Conservation (phyloP, 805 yeast genomes). For the Spathaspora hagerdaliae region DNA sequence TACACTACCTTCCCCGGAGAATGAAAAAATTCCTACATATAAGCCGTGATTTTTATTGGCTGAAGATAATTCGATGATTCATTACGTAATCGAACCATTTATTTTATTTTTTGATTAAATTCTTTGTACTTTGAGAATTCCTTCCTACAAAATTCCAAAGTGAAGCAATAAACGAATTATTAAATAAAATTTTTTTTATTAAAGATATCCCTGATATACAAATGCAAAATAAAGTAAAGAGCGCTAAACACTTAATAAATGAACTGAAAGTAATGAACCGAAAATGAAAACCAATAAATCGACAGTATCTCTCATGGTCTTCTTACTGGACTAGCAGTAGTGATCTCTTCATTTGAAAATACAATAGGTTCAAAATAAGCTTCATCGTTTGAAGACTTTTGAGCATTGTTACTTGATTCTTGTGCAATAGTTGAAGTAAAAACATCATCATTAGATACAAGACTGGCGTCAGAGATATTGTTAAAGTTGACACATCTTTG, state of each 20-base stretch:
- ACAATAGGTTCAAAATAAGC: constrained; percentile 35
- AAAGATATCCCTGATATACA: background rate
- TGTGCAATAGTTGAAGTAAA: background rate
- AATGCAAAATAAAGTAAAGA: too few species aligned
- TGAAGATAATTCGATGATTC: too few species aligned
- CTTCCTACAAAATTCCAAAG: too few species aligned
- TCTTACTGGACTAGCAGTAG: constrained; percentile 43
- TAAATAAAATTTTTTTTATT: too few species aligned
- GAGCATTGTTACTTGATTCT: background rate
- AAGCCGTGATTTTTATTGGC: too few species aligned
- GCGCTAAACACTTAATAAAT: background rate
- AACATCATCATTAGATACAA: constrained; percentile 33
- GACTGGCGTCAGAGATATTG: constrained; percentile 23
- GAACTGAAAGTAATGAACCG: background rate
- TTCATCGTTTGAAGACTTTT: constrained; percentile 11
- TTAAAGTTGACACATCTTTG: constrained; percentile 34
- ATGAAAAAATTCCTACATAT: too few species aligned
- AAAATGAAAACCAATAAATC: too few species aligned
- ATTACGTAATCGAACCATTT: too few species aligned
- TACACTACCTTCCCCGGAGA: too few species aligned
- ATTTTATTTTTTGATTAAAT: too few species aligned
- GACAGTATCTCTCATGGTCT: constrained; percentile 8
- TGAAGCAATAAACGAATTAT: too few species aligned
- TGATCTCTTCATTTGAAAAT: constrained; percentile 37
- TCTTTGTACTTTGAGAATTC: too few species aligned